Evolutionary conservation across 2,329 filamentous ascomycete genomes (phyloP).

Genomic region (Paracorniculantispora psalliotae): DNA sequence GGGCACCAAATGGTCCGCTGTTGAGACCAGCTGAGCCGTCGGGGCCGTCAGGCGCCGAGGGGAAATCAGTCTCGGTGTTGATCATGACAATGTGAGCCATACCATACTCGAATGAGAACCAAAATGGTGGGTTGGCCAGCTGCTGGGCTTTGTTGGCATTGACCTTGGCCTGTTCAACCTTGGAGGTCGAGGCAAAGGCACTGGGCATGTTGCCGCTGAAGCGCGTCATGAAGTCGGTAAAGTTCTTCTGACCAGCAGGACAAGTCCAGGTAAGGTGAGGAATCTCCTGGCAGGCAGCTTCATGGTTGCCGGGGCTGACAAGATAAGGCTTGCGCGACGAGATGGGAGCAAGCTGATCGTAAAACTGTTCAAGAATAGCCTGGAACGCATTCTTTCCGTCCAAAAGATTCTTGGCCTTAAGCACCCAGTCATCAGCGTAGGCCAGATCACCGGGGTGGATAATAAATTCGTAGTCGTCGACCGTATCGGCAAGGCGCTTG

Average conservation of each 20-base stretch:
- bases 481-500: conserved; percentile 43
- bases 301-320: conserved; percentile 48
- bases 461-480: conserved; percentile 51
- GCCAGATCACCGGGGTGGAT: conserved; percentile 51
- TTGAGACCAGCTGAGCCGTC: conserved; percentile 28
- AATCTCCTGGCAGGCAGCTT: conserved; percentile 43
- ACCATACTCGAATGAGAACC: conserved; percentile 25
- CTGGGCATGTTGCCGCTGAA: conserved; percentile 43
- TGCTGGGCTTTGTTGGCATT: conserved; percentile 40
- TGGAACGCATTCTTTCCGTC: conserved; percentile 49
- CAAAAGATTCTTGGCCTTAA: conserved; percentile 40
- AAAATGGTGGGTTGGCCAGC: conserved; percentile 28
- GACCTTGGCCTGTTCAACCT: conserved; percentile 33
- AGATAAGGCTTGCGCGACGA: conserved; percentile 48
- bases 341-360: conserved; percentile 36
- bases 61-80: conserved; percentile 31
- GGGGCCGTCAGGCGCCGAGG: conserved; percentile 25
- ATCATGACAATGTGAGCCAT: conserved; percentile 27
- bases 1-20: conserved; percentile 44
- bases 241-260: conserved; percentile 52
- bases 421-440: conserved; percentile 55
- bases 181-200: conserved; percentile 46
- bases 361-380: conserved; percentile 53
- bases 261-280: conserved; percentile 34
- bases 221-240: conserved; percentile 54